Percentiles rank a stretch among this genome's conserved stretches.
Evolutionary conservation across 495 filamentous ascomycete species (phyloP).

Genomic region (Aspergillus biplanus): DNA sequence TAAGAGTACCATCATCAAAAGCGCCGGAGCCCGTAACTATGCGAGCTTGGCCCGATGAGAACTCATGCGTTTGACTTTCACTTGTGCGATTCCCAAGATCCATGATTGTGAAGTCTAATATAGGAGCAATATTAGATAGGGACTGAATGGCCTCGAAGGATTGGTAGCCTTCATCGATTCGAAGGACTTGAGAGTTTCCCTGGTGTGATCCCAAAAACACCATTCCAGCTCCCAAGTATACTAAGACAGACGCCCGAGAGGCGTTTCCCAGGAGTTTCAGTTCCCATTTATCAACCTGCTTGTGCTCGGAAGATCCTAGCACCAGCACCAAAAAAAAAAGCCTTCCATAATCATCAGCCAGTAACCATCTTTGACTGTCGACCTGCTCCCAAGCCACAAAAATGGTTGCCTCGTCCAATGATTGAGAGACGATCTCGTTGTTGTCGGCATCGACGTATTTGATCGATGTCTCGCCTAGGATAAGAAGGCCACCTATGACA

Average conservation of each 20-base stretch:
- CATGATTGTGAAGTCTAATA: conserved; percentile 93
- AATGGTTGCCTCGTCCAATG: conserved; percentile 71
- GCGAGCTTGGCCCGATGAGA: conserved; percentile 90
- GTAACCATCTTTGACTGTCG: conserved; percentile 75
- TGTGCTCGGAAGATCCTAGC: conserved; percentile 53
- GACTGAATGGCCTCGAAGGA: conserved; percentile 72
- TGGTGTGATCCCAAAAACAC: conserved; percentile 91
- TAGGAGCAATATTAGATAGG: conserved; percentile 83
- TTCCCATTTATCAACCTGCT: conserved; percentile 68
- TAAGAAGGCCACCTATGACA: conserved; percentile 68
- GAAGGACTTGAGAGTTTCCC: conserved; percentile 86
- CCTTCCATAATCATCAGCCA: conserved; percentile 88
- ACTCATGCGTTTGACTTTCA: conserved; percentile 81
- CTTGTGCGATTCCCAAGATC: conserved; percentile 84
- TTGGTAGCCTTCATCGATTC: conserved; percentile 50
- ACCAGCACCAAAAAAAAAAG: conserved; percentile 79
- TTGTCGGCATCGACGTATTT: conserved; percentile 76
- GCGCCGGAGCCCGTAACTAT: conserved; percentile 92
- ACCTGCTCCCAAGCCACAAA: conserved; percentile 89
- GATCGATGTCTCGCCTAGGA: conserved; percentile 84
- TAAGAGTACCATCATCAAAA: conserved; percentile 79
- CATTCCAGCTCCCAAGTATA: conserved; percentile 75
- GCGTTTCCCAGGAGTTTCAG: conserved; percentile 69
- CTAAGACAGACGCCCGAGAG: conserved; percentile 72
- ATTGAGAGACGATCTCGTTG: conserved; percentile 61